Conservation (phyloP, 768 basidiomycete species). For the Leucocoprinus sp. region DNA sequence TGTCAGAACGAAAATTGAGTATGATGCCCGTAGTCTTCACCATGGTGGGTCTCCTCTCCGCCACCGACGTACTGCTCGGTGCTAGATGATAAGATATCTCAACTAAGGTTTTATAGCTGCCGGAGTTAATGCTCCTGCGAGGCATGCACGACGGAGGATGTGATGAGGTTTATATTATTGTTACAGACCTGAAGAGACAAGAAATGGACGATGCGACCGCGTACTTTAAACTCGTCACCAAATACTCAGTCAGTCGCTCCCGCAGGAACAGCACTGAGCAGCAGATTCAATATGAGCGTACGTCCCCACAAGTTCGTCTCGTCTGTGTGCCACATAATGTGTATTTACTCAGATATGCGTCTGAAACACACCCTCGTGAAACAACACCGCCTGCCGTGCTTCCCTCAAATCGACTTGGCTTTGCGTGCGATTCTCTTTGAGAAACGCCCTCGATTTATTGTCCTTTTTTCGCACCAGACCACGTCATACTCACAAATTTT, state of each 20-base stretch:
- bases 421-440: constrained; percentile 70
- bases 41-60: constrained; percentile 41
- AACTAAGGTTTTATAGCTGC: constrained; percentile 39
- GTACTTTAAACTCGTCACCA: constrained; percentile 70
- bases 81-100: constrained; percentile 1
- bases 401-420: constrained; percentile 74
- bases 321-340: background rate
- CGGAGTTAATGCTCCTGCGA: constrained; percentile 70
- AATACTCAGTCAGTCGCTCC: constrained; percentile 50
- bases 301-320: constrained; percentile 21
- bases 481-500: constrained; percentile 78
- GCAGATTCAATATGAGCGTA: constrained; percentile 65
- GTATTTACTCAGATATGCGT: constrained; percentile 43
- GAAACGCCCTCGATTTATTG: constrained; percentile 67
- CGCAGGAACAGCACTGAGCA: constrained; percentile 61
- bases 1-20: constrained; percentile 61
- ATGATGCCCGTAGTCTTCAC: constrained; percentile 81
- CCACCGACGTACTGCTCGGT: constrained; percentile 1
- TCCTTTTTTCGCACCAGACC: constrained; percentile 73
- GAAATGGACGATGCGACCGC: constrained; percentile 78
- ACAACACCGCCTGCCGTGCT: constrained; percentile 69
- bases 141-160: constrained; percentile 78
- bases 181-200: constrained; percentile 69
- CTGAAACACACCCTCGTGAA: constrained; percentile 58
- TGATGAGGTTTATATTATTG: constrained; percentile 72